Percentiles rank a stretch among this genome's conserved stretches.
These are phyloP conservation scores for Termitomyces sp. DNA, from an alignment of 768 basidiomycete species.

Conservation along the genomic window DNA sequence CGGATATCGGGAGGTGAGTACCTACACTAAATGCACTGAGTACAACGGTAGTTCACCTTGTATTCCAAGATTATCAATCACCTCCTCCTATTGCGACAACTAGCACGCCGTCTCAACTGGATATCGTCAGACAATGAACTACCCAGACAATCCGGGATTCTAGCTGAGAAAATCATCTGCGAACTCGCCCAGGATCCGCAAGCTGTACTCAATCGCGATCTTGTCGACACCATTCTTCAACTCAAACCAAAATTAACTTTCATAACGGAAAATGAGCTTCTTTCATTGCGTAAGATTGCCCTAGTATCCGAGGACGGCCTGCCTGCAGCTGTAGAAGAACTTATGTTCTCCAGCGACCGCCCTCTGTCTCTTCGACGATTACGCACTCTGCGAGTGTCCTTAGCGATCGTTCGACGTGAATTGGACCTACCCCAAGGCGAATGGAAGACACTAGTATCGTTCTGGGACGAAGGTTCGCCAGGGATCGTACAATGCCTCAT, in stretches of 20 bases:
- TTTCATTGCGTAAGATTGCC: slow-evolving; percentile 56
- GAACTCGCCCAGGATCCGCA: slow-evolving; percentile 57
- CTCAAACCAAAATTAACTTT: slow-evolving; percentile 55
- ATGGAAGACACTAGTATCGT: slow-evolving; percentile 47
- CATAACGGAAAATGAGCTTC: slow-evolving; percentile 56
- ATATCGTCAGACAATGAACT: slow-evolving; percentile 59
- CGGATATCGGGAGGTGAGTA: slow-evolving; percentile 66
- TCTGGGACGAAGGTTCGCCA: slow-evolving; percentile 58
- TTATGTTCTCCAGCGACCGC: slow-evolving; percentile 42
- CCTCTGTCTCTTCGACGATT: slow-evolving; percentile 50
- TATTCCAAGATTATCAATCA: slow-evolving; percentile 62
- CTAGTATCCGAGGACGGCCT: slow-evolving; percentile 67
- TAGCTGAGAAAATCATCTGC: slow-evolving; percentile 65
- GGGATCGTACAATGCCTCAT: slow-evolving; percentile 55
- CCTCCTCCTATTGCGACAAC: slow-evolving; percentile 64
- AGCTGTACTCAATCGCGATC: slow-evolving; percentile 52
- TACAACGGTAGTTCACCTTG: slow-evolving; percentile 7
- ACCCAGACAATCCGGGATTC: slow-evolving; percentile 57
- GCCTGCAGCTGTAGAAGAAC: slow-evolving; percentile 56
- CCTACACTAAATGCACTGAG: not conserved
- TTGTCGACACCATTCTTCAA: slow-evolving; percentile 54
- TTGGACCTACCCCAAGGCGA: slow-evolving; percentile 50
- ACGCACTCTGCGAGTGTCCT: slow-evolving; percentile 57
- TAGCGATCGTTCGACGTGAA: slow-evolving; percentile 52
- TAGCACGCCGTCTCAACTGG: slow-evolving; percentile 68